Percentiles rank a stretch among this genome's conserved stretches.
These are phyloP conservation scores for Ogataea philodendri DNA, from an alignment of 805 yeast species.

Conservation along the genomic window DNA sequence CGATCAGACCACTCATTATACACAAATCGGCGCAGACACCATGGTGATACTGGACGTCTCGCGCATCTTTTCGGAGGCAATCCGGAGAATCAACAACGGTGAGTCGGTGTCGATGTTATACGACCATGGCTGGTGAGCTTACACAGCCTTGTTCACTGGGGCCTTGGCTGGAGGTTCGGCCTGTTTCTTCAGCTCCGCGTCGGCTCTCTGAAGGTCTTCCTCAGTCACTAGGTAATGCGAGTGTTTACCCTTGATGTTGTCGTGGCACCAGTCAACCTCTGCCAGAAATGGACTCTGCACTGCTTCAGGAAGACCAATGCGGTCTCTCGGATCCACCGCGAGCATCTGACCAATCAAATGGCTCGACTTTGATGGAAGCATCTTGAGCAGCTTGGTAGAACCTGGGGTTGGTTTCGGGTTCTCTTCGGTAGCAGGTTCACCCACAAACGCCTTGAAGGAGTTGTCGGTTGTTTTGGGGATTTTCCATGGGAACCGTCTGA, in stretches of 20 bases:
- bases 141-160: slow-evolving; percentile 81
- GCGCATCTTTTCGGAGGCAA: slow-evolving; percentile 87
- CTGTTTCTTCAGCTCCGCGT: slow-evolving; percentile 35
- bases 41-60: slow-evolving; percentile 83
- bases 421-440: slow-evolving; percentile 28
- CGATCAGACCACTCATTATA: slow-evolving; percentile 67
- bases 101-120: slow-evolving; percentile 92
- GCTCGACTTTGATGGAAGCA: slow-evolving; percentile 68
- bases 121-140: slow-evolving; percentile 77
- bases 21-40: slow-evolving; percentile 49
- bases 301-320: slow-evolving; percentile 60
- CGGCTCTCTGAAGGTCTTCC: slow-evolving; percentile 49
- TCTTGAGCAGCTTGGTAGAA: slow-evolving; percentile 58
- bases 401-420: slow-evolving; percentile 50
- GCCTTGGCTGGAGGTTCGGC: slow-evolving; percentile 59
- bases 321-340: slow-evolving; percentile 50
- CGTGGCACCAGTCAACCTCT: slow-evolving; percentile 54
- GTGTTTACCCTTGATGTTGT: slow-evolving; percentile 41
- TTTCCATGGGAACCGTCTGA: slow-evolving; percentile 93
- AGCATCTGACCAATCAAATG: slow-evolving; percentile 65
- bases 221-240: slow-evolving; percentile 68
- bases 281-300: slow-evolving; percentile 56
- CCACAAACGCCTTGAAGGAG: slow-evolving; percentile 66
- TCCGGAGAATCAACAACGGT: slow-evolving; percentile 94
- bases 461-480: slow-evolving; percentile 77